Conservation (phyloP, 371 early-diverging fungal species). For the Entomophthora muscae region DNA sequence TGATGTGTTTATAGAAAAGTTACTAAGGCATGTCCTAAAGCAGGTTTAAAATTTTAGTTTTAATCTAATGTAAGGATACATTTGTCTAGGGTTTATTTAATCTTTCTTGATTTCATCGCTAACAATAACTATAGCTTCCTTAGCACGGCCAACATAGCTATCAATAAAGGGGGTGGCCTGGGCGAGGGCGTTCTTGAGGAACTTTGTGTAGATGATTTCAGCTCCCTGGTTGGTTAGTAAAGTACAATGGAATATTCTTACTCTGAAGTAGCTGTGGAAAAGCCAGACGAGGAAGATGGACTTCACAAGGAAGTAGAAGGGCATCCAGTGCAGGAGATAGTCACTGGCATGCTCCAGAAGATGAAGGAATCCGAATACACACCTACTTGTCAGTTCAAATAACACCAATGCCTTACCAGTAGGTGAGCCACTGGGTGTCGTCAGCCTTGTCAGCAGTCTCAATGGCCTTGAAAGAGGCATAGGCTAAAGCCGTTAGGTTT, state of each 20-base stretch:
- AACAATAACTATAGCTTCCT: neutral
- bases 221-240: neutral
- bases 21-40: no score
- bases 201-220: neutral
- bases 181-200: neutral
- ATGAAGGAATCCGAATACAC: conserved; percentile 65
- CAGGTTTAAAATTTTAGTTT: no score
- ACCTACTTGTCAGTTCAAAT: conserved; percentile 28
- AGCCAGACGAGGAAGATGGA: conserved; percentile 63
- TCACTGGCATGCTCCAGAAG: conserved; percentile 73
- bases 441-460: conserved; percentile 57
- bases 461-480: conserved; percentile 79
- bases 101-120: neutral
- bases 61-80: no score
- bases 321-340: conserved; percentile 68
- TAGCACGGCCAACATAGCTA: neutral
- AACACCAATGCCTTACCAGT: conserved; percentile 29
- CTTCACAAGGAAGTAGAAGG: conserved; percentile 87
- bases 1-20: no score
- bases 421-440: conserved; percentile 78
- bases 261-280: conserved; percentile 16
- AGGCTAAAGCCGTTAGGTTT: conserved; percentile 28
- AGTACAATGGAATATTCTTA: neutral
- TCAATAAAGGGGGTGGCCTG: neutral
- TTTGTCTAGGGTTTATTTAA: no score